Conservation (phyloP, 106 monocot genomes). For the Dioscorea dumetorum region DNA sequence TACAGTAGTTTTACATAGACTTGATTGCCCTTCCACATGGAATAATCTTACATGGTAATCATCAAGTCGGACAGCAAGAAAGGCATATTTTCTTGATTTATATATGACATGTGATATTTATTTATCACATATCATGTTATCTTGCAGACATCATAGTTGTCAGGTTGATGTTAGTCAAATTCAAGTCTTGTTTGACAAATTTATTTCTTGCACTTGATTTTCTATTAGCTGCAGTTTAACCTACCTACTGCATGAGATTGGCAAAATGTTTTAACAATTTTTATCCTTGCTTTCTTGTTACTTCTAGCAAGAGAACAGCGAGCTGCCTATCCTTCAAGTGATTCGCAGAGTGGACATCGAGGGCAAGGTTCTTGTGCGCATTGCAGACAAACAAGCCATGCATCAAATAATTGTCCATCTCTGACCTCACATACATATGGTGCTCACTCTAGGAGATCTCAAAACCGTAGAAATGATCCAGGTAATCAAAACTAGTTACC, state of each 20-base stretch:
- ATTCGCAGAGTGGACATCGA: slow-evolving; percentile 23
- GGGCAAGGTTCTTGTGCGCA: slow-evolving; percentile 24
- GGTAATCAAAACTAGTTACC: slow-evolving; percentile 7
- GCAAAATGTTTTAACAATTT: no score
- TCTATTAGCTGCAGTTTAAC: not conserved
- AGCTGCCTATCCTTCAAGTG: slow-evolving; percentile 29
- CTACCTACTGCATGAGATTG: not conserved
- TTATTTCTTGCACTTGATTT: not conserved
- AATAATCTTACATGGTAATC: no score
- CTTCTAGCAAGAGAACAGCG: slow-evolving; percentile 54
- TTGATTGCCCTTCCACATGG: no score
- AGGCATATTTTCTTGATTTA: no score
- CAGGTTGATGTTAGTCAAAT: no score
- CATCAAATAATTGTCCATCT: slow-evolving; percentile 40
- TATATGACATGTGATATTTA: no score
- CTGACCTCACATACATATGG: slow-evolving; percentile 19
- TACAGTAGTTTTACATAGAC: no score
- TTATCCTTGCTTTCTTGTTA: not conserved
- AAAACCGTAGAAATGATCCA: slow-evolving; percentile 34
- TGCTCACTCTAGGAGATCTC: slow-evolving; percentile 22
- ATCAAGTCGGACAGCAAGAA: no score
- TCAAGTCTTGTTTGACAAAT: no score
- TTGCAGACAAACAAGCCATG: slow-evolving; percentile 54
- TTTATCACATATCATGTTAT: no score
- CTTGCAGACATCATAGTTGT: no score